A percentile compares a stretch with the other conserved stretches of the same genome.
phyloP scores from a whole-genome alignment of 331 rosid species.

The Malus hybrid region DNA sequence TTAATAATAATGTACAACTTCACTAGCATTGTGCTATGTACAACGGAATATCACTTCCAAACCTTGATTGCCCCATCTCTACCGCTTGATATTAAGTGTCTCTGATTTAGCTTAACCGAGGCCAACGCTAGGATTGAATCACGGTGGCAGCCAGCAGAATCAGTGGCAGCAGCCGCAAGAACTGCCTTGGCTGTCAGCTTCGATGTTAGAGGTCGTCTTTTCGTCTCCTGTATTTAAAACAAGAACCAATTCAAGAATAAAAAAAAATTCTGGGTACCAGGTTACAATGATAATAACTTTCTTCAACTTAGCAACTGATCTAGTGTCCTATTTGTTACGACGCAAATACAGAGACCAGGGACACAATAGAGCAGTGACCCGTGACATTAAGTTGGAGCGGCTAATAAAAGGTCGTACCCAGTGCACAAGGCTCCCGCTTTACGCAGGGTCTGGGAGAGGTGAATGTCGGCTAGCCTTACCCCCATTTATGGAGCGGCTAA shows the following conservation, averaged over 20 bases:
- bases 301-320: neutral
- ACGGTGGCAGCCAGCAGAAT: constrained; percentile 87
- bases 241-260: constrained; percentile 9
- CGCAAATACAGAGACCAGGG: neutral
- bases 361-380: neutral
- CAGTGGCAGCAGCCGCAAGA: constrained; percentile 90
- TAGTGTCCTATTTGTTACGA: neutral
- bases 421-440: too few species aligned
- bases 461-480: too few species aligned
- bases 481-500: neutral
- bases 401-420: neutral
- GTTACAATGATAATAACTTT: neutral
- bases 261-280: neutral
- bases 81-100: constrained; percentile 73
- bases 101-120: constrained; percentile 83
- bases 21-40: constrained; percentile 22
- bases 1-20: constrained; percentile 10
- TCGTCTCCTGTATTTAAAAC: constrained; percentile 55
- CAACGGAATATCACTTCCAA: constrained; percentile 65
- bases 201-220: constrained; percentile 59
- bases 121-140: constrained; percentile 80
- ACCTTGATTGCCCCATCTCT: constrained; percentile 97
- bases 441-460: too few species aligned
- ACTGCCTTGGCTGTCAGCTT: constrained; percentile 70
- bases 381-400: neutral